Base-by-base conservation (phyloP, 257 asterid genomes). In the Handroanthus guayacan region DNA sequence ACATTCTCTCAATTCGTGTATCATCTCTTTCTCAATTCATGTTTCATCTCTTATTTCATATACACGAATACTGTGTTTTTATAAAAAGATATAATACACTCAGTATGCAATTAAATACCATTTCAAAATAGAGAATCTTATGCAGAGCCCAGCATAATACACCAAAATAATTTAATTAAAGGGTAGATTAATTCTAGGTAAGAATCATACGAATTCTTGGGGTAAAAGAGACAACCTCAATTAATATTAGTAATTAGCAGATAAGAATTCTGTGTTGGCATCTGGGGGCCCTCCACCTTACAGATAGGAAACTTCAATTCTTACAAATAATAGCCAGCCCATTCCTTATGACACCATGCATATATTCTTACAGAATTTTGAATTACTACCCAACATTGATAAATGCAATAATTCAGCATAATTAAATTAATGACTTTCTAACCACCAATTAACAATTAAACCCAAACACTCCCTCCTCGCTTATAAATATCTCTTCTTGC, bases 171-270 rank as follows among this genome's bases (percentile, higher is more conserved):
- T 9, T 57, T 18, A 13, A 58, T 25, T 25, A 58, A 58, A 18
- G 6, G n/a, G 14, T 58, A n/a, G 18, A 11, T 12, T n/a, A n/a
- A 25, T 25, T 37, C 2, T 48, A 48, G 55, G 55, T 9, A 48
- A 18, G 62, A 4, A 56, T 2, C 4, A 16, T 25, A 38, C 9
- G 0, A 9, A 4, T 38, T 8, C 17, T 70, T 55, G 4, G 65
- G 38, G 54, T 2, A 34, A 51, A 69, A 51, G 6, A 51, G 51
- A 69, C 63, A 69, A 69, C 16, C 45, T 43, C 63, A 69, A 34
- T 52, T 7, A 51, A 54, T 39, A 55, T 5, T 2, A 14, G 51
- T 6, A 17, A 52, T 16, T 12, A 52, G n/a, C n/a, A 52, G 18
- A 14, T 9, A 52, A 52, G 16, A 14, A 11, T 41, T 14, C 51